Evolutionary conservation across 2,329 filamentous ascomycete species (phyloP), one percentile per base, ranked within the genome.

Genomic region (Colletotrichum salicis): DNA sequence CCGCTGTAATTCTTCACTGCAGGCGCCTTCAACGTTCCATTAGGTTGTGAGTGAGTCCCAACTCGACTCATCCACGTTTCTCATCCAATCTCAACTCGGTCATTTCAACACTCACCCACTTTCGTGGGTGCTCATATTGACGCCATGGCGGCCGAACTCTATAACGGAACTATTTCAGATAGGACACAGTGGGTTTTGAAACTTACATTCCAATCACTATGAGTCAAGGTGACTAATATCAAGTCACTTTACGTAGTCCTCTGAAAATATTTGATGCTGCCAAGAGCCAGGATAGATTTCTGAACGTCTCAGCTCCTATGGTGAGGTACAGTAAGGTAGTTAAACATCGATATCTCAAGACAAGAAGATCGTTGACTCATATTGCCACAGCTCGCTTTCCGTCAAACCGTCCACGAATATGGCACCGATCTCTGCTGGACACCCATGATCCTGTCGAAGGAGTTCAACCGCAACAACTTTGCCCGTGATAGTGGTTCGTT

Each of bases 401-500:
- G 92, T 59, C 88, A 92, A 75, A 91, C 91, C 0, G 89, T 91
- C 3, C 86, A 90, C 73, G 84, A 88, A 59, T 93, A 92, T 78
- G 89, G 88, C 59, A 88, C 88, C 19, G 91, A 93, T 78, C 79
- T 93, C 7, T 90, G 88, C 74, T 93, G 91, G 88, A 93, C 91
- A 2, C 92, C 92, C 55, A 93, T 93, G 92, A 89, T 92, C 66
- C 82, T 92, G 3, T 90, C 90, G 63, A 92, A 92, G 76, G 90
- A 92, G 77, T 92, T 92, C 79, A 92, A 92, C 81, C 85, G 90
- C 29, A 91, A 84, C 76, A 78, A 81, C 24, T 82, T 88, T 74
- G 90, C 90, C 61, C 84, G 90, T 67, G 88, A 91, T 73, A 90
- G 88, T 77, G 90, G 88, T 89, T 74, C 59, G 80, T 37, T 37